Percentiles rank a stretch among this genome's conserved stretches.
Conservation (phyloP, 805 yeast genomes). For the Saturnispora silvae region DNA sequence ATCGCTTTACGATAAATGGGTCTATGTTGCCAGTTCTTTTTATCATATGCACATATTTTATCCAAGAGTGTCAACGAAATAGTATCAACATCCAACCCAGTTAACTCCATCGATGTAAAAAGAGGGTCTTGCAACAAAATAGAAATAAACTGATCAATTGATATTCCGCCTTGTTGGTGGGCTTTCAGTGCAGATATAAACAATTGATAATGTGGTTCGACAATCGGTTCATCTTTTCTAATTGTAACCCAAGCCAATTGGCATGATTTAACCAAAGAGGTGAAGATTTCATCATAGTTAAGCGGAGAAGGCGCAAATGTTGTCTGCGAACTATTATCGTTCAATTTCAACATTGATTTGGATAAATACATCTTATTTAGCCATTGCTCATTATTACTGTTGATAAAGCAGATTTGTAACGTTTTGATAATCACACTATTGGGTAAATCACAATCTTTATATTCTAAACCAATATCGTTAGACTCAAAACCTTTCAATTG, state of each 20-base stretch:
- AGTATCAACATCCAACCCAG: slow-evolving; percentile 23
- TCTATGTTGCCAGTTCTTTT: slow-evolving; percentile 85
- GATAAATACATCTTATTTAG: slow-evolving; percentile 43
- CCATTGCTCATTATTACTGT: slow-evolving; percentile 45
- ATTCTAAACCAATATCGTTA: slow-evolving; percentile 1
- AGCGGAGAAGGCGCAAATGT: too few species aligned
- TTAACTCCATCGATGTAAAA: slow-evolving; percentile 8
- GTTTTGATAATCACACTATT: slow-evolving; percentile 18
- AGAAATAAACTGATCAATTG: slow-evolving; percentile 28
- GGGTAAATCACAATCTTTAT: slow-evolving; percentile 8
- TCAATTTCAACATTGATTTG: slow-evolving; percentile 46
- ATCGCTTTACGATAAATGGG: slow-evolving; percentile 66
- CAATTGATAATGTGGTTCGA: slow-evolving; percentile 72
- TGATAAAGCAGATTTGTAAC: slow-evolving; percentile 33
- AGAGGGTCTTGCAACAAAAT: slow-evolving; percentile 31
- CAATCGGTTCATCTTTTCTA: slow-evolving; percentile 39
- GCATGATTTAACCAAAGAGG: slow-evolving; percentile 36
- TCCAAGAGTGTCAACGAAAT: slow-evolving; percentile 36
- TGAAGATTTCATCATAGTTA: slow-evolving; percentile 25
- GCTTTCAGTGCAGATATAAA: slow-evolving; percentile 51
- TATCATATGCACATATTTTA: slow-evolving; percentile 48
- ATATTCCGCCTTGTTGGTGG: slow-evolving; percentile 29
- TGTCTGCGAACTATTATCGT: slow-evolving; percentile 14
- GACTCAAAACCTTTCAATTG: slow-evolving; percentile 3
- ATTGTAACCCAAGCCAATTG: slow-evolving; percentile 29